phyloP scores from a whole-genome alignment of 768 basidiomycete genomes.

The Hericium alpestre region DNA sequence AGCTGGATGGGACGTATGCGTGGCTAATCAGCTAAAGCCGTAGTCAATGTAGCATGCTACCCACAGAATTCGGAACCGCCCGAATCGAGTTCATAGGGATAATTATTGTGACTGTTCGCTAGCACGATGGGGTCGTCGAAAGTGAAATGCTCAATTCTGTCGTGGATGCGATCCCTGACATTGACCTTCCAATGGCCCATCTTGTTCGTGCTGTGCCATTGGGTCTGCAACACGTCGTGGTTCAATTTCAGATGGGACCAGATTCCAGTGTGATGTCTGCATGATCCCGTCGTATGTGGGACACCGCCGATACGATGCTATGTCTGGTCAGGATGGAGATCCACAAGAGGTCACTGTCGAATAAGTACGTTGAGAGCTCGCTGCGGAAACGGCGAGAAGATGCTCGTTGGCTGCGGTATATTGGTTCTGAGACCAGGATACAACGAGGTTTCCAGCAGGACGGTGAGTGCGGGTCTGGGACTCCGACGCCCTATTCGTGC shows the following conservation, averaged over 20 bases:
- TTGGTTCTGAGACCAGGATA: conserved; percentile 49
- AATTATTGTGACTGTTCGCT: conserved; percentile 46
- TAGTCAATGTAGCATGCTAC: background rate
- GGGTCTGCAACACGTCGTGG: conserved; percentile 30
- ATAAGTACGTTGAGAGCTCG: background rate
- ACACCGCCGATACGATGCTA: conserved; percentile 39
- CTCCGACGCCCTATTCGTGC: conserved; percentile 19
- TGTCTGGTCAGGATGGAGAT: conserved; percentile 20
- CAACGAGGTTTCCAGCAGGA: conserved; percentile 41
- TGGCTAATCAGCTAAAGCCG: too few species aligned
- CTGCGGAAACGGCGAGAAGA: background rate
- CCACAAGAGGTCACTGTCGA: conserved; percentile 36
- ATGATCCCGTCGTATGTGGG: conserved; percentile 39
- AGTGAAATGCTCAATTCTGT: conserved; percentile 12
- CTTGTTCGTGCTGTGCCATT: conserved; percentile 31
- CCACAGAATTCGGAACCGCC: conserved; percentile 39
- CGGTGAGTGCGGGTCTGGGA: conserved; percentile 23
- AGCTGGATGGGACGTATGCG: too few species aligned
- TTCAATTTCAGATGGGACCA: conserved; percentile 26
- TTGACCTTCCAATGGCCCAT: conserved; percentile 36
- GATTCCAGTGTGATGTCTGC: conserved; percentile 31
- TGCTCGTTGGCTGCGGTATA: conserved; percentile 39
- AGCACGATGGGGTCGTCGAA: conserved; percentile 44
- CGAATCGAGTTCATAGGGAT: conserved; percentile 35
- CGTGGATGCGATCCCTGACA: conserved; percentile 15